Conservation (phyloP, 73 alveolate genomes). For the Paramecium biaurelia region DNA sequence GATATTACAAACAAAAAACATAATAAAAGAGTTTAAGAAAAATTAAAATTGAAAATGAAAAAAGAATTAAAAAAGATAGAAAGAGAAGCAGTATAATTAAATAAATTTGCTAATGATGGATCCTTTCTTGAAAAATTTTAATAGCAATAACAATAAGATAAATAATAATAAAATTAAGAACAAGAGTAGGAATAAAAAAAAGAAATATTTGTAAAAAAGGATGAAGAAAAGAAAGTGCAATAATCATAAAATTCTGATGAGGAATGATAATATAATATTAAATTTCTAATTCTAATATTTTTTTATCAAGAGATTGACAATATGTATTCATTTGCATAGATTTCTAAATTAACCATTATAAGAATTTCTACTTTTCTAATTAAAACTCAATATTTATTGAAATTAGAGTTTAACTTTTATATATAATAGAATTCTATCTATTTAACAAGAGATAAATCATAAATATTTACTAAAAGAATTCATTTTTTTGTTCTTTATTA, state of each 20-base stretch:
- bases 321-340: background rate
- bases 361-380: too few relatives aligned
- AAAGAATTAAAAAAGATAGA: background rate
- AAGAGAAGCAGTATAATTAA: background rate
- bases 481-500: too few relatives aligned
- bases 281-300: too few relatives aligned
- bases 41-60: background rate
- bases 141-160: background rate
- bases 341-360: too few relatives aligned
- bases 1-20: background rate
- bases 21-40: background rate
- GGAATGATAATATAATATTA: background rate
- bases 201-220: background rate
- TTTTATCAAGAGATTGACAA: too few relatives aligned
- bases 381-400: too few relatives aligned
- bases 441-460: too few relatives aligned
- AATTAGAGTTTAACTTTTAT: too few relatives aligned
- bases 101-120: slow-evolving; percentile 38
- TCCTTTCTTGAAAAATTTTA: background rate
- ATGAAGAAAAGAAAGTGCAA: background rate
- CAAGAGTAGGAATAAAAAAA: background rate
- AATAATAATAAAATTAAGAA: background rate
- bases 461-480: too few relatives aligned
- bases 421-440: too few relatives aligned
- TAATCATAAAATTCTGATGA: background rate